Evolutionary conservation across 176 grass and related monocot species (phyloP).

Genomic region (Carex pumila): DNA sequence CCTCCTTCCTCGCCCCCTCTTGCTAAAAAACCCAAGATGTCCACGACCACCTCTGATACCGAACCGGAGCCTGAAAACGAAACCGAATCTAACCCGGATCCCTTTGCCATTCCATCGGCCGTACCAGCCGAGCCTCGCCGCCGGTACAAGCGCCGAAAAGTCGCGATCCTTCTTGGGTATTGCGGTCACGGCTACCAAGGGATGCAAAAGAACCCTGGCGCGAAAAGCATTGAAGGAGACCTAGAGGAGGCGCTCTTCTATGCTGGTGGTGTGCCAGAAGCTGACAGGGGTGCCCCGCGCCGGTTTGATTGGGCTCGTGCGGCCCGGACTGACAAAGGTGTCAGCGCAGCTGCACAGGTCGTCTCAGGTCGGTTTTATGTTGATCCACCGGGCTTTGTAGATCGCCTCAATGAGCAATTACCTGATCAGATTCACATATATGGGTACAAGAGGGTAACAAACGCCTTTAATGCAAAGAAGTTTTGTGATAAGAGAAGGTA

Average conservation of each 20-base stretch:
- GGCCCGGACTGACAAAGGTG: conserved; percentile 92
- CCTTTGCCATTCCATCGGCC: conserved; percentile 1
- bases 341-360: conserved; percentile 77
- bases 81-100: not conserved
- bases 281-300: conserved; percentile 46
- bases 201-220: conserved; percentile 97
- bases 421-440: conserved; percentile 66
- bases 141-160: conserved; percentile 89
- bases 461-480: conserved; percentile 83
- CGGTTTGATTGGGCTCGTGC: conserved; percentile 81
- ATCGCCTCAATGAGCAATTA: conserved; percentile 63
- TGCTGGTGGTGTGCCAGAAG: conserved; percentile 57
- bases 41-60: conserved; percentile 45
- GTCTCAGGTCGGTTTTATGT: conserved; percentile 88
- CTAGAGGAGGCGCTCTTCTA: conserved; percentile 86
- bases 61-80: conserved; percentile 18
- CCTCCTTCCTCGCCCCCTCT: conserved; percentile 47
- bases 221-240: conserved; percentile 89
- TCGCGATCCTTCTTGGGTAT: conserved; percentile 83
- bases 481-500: conserved; percentile 79
- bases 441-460: conserved; percentile 75
- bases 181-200: conserved; percentile 88
- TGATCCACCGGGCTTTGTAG: conserved; percentile 59
- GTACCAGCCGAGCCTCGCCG: conserved; percentile 33
- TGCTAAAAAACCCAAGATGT: conserved; percentile 74